Base-by-base conservation (phyloP, 2,329 filamentous ascomycete species). In the Gaeumannomyces tritici region DNA sequence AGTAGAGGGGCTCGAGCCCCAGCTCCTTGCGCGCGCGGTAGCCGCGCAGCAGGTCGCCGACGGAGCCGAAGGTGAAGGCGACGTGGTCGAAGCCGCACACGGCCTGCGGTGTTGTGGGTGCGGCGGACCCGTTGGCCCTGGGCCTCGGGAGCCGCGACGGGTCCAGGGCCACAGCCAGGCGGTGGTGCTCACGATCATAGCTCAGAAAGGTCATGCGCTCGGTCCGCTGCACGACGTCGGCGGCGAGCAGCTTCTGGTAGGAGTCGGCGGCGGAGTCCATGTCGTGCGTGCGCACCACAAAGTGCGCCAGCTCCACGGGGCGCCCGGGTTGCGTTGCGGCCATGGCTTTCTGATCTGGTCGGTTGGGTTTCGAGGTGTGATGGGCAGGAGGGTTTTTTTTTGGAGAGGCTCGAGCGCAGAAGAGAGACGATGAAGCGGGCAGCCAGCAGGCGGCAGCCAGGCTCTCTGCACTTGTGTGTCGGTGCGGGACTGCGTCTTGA, bases 171-270 rank as follows among this genome's bases (percentile, higher is more conserved):
- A 81, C 70, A 13, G 76, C 78, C 31, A 80, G 70, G 42, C 79
- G 77, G 66, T 81, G 79, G 64, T 80, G 78, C 66, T 80, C 78
- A 0, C 77, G 69, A 66, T 80, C 78, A 70, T 77, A 80, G 9
- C 71, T 70, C 35, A 80, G 63, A 64, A 80, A 80, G 15, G 58
- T 54, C 12, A 60, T n/a, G 42, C 9, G 15, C n/a, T 60, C 18
- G 35, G 59, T 27, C 42, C 51, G 35, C 13, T 28, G 27, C 24
- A 51, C 59, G 5, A 60, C 42, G 8, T 21, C 31, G 9, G 59
- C 59, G 18, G 12, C 42, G 42, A 60, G 47, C 33, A 60, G 47
- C 18, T 54, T 42, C 35, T 54, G 42, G 18, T 60, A 60, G 42
- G 31, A 60, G 18, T 42, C 31, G 27, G 55, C 59, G n/a, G 31